Evolutionary conservation across 768 basidiomycete genomes (phyloP).

Genomic region (Hygrocybe punicea): DNA sequence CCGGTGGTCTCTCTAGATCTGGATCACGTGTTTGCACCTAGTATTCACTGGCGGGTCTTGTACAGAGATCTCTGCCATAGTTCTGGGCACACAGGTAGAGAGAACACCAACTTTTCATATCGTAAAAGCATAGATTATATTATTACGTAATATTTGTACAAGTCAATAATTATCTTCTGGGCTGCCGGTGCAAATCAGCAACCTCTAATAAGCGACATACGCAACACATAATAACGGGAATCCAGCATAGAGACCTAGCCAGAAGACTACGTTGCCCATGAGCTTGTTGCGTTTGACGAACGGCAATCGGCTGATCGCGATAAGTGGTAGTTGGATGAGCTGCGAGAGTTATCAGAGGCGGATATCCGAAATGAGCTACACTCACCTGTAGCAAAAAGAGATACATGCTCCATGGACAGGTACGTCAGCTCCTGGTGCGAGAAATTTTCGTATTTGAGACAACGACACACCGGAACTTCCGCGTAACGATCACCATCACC

Average conservation of each 20-base stretch:
- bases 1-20: too few relatives aligned
- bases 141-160: too few relatives aligned
- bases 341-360: slow-evolving; percentile 29
- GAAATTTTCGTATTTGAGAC: background rate
- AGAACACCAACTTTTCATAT: too few relatives aligned
- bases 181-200: too few relatives aligned
- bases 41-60: background rate
- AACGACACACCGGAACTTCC: slow-evolving; percentile 72
- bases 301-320: slow-evolving; percentile 73
- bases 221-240: slow-evolving; percentile 90
- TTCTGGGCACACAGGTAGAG: background rate
- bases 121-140: too few relatives aligned
- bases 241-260: slow-evolving; percentile 87
- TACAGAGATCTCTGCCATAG: too few relatives aligned
- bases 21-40: too few relatives aligned
- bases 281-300: slow-evolving; percentile 77
- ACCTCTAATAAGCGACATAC: slow-evolving; percentile 42
- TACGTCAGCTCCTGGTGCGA: background rate
- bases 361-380: background rate
- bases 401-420: slow-evolving; percentile 58
- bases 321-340: slow-evolving; percentile 90
- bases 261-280: slow-evolving; percentile 84
- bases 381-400: slow-evolving; percentile 72
- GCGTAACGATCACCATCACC: slow-evolving; percentile 93
- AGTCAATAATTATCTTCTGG: background rate